A percentile compares a stretch with the other conserved stretches of the same genome.
Conservation (phyloP, 768 basidiomycete genomes). For the Boletus tomentosulus region DNA sequence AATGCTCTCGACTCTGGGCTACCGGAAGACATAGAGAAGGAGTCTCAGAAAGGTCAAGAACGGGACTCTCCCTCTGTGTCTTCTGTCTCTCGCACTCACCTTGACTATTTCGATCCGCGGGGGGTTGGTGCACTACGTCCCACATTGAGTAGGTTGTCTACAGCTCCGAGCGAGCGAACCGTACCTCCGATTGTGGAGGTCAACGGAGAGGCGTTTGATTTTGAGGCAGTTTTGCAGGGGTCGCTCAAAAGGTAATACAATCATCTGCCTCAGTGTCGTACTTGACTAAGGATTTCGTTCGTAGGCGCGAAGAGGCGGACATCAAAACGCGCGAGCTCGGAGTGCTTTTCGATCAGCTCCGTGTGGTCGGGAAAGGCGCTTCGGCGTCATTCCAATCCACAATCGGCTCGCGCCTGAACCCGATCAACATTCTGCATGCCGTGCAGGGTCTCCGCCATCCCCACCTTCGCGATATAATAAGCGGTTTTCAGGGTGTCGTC, state of each 20-base stretch:
- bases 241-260: conserved; percentile 17
- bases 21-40: conserved; percentile 6
- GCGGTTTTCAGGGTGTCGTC: conserved; percentile 52
- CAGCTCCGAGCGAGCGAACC: conserved; percentile 2
- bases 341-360: conserved; percentile 54
- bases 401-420: conserved; percentile 59
- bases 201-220: conserved; percentile 27
- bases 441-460: conserved; percentile 54
- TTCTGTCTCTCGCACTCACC: conserved; percentile 32
- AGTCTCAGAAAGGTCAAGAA: neutral
- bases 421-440: conserved; percentile 37
- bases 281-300: neutral
- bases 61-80: neutral
- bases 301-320: conserved; percentile 44
- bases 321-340: conserved; percentile 55
- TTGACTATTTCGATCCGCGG: conserved; percentile 53
- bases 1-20: neutral
- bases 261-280: neutral
- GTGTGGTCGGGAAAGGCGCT: conserved; percentile 56
- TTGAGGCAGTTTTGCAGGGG: conserved; percentile 26
- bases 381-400: conserved; percentile 54
- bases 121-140: conserved; percentile 35
- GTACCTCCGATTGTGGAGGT: neutral
- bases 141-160: conserved; percentile 12
- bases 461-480: conserved; percentile 51